Evolutionary conservation across 352 stramenopile genomes (phyloP).

Genomic region (Phytophthora parvispora): DNA sequence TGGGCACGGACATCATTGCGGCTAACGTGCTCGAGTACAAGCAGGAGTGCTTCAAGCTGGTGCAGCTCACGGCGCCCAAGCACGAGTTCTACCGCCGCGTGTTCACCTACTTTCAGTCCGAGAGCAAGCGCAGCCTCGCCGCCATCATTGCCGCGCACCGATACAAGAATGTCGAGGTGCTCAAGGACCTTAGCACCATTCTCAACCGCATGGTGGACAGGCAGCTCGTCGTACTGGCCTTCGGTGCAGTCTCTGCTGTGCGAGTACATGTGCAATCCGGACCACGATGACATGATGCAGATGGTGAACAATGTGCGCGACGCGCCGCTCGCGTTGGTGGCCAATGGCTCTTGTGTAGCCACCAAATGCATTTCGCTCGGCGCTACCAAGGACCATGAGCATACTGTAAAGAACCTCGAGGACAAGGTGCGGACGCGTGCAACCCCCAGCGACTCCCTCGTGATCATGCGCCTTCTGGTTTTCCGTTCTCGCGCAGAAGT

Average conservation of each 20-base stretch:
- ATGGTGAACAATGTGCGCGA: conserved; percentile 91
- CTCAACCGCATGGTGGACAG: conserved; percentile 93
- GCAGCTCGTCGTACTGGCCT: conserved; percentile 88
- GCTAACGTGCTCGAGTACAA: conserved; percentile 94
- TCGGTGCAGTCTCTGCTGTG: conserved; percentile 92
- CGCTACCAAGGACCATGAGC: conserved; percentile 91
- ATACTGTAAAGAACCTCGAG: conserved; percentile 92
- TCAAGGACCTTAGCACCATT: conserved; percentile 74
- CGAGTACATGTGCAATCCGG: conserved; percentile 90
- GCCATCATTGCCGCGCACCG: conserved; percentile 78
- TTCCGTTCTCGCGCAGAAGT: conserved; percentile 93
- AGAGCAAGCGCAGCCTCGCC: conserved; percentile 86
- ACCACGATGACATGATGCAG: conserved; percentile 81
- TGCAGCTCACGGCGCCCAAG: conserved; percentile 88
- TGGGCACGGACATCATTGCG: conserved; percentile 96
- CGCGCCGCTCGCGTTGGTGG: conserved; percentile 84
- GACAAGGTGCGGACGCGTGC: conserved; percentile 89
- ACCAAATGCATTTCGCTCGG: conserved; percentile 89
- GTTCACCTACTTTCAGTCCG: conserved; percentile 88
- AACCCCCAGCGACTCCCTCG: conserved; percentile 93
- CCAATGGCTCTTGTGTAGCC: conserved; percentile 87
- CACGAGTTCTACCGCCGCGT: conserved; percentile 93
- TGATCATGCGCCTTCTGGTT: conserved; percentile 91
- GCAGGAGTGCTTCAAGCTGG: conserved; percentile 88
- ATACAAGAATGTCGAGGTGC: conserved; percentile 76